A percentile compares a stretch with the other conserved stretches of the same genome.
Conservation (phyloP, 306 rosid genomes). For the Mimosa bimucronata region DNA sequence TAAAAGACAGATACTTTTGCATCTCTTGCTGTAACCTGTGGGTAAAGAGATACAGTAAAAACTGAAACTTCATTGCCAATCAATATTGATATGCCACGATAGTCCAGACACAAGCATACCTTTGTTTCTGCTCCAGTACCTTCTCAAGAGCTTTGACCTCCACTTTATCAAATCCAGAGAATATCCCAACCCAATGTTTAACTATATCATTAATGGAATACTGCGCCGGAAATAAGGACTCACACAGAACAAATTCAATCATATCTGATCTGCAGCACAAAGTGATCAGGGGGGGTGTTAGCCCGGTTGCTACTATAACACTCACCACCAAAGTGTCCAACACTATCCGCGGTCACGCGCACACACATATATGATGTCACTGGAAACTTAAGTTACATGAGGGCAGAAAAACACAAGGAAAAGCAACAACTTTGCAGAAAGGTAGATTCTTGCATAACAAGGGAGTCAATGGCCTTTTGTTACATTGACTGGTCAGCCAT, state of each 20-base stretch:
- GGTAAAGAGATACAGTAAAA: constrained; percentile 54
- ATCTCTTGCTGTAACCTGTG: constrained; percentile 97
- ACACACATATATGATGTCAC: neutral
- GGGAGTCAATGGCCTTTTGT: neutral
- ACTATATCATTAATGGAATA: constrained; percentile 72
- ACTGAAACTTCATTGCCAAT: constrained; percentile 46
- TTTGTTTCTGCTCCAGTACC: constrained; percentile 91
- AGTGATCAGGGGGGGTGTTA: constrained; percentile 33
- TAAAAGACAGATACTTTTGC: constrained; percentile 85
- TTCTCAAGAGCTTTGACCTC: constrained; percentile 95
- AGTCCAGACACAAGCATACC: constrained; percentile 50
- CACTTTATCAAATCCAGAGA: constrained; percentile 76
- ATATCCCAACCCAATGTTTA: constrained; percentile 78
- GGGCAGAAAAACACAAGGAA: neutral
- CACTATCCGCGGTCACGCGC: neutral
- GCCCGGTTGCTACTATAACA: neutral
- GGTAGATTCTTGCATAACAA: neutral
- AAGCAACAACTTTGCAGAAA: neutral
- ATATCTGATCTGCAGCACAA: constrained; percentile 78
- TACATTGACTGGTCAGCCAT: neutral
- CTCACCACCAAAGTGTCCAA: constrained; percentile 17
- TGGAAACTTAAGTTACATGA: neutral
- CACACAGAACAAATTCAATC: constrained; percentile 80
- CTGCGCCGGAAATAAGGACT: constrained; percentile 77
- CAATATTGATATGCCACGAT: constrained; percentile 40